Evolutionary conservation across 345 rosid genomes (phyloP), one percentile per base, ranked within the genome.

Genomic region (Salix dunnii): DNA sequence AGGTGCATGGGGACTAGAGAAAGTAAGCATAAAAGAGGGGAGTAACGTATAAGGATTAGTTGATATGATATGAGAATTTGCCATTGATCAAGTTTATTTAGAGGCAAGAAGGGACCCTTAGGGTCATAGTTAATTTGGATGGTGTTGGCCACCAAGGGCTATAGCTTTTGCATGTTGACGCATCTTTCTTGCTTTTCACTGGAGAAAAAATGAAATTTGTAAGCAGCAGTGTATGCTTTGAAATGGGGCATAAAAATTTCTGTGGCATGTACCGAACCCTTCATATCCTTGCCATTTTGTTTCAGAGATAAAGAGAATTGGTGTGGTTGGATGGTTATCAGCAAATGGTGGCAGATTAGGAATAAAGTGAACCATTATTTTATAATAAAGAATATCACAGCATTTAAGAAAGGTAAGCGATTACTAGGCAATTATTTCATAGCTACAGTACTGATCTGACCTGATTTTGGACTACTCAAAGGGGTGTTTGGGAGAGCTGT

Each of bases 1-100:
- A 64, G 78, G 55, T 89, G 90, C 93, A 88, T 89, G 91, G 91
- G 91, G 81, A 91, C 81, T 85, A 82, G 91, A 80, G 89, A 88
- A 89, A 86, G 90, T 69, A 8, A 10, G 74, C 76, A 74, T 48
- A 25, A 77, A 60, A 77, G 74, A 77, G 76, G 61, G 20, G 35
- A 77, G 36, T 80, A 82, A 85, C 82, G 80, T 66, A 62, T 20
- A 31, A 61, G 68, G 87, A 85, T 82, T 76, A 75, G 81, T 76
- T 79, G 88, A 83, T 43, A 68, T 33, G 68, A 77, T 36, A 68
- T 33, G 68, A 77, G 82, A 82, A 84, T 80, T 55, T 84, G 21
- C 21, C 67, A 63, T n/a, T 72, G 36, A 81, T 81, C 78, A 77
- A 75, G 68, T 71, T 85, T 65, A 81, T 84, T 81, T 40, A 73